Evolutionary conservation across 73 alveolate genomes (phyloP), one percentile per base, ranked within the genome.

Genomic region (Tetrahymena thermophila): DNA sequence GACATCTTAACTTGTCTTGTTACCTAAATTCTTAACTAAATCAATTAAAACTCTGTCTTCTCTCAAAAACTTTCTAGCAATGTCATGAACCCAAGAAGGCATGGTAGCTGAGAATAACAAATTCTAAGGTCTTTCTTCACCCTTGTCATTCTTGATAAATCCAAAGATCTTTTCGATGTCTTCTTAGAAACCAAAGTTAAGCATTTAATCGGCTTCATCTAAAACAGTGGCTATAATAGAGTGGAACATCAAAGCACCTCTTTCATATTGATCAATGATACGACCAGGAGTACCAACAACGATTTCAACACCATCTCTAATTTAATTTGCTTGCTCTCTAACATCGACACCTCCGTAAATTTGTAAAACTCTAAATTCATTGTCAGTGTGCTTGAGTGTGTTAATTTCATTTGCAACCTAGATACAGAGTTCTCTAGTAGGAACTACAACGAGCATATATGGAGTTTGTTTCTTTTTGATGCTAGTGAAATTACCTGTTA

Each of bases 181-280:
- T 95, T 99, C 99, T 94, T 99, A 99, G 98, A 99, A 99, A 15
- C 99, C 99, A 98, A 98, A 97, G 95, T 99, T 98, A 23, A 99
- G 96, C 99, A 99, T 99, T 96, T 98, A 97, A 97, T 99, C 99
- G 43, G 99, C 99, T 96, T 99, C 99, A 94, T 99, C 99, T 38
- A 96, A 83, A 38, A 96, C 95, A 3, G 94, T 57, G 28, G 96
- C 94, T 44, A 34, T 4, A 57, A 96, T n/a, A 25, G 58, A 58
- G 57, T 83, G 84, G 43, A 96, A 93, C 58, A 93, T 94, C 34
- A 96, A 94, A 94, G 97, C 98, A 35, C 98, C 98, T 95, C 99
- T 97, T 84, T 98, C 99, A 35, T 98, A 96, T 97, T 98, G 99
- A 97, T 99, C 99, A 23, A 98, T 97, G 35, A 99, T 97, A 97